Evolutionary conservation across 23 red algal species (phyloP), one percentile per base, ranked within the genome.

Genomic region (Gracilaria gracilis): DNA sequence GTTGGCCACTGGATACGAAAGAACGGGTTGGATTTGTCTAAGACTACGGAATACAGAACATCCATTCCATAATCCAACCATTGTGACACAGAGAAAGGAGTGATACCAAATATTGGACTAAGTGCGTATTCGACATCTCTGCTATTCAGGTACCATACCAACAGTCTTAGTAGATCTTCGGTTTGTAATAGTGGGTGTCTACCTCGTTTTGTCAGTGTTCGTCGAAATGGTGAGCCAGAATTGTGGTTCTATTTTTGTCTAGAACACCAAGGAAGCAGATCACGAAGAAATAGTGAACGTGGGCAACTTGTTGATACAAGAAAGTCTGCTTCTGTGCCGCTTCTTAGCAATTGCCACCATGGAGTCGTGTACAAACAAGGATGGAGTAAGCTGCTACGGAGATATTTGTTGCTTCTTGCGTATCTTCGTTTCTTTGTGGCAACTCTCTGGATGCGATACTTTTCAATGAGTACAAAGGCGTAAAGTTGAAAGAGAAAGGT

Each of bases 71-170:
- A 83, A 29, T 83, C 51, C 15, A 83, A 35, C 80, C 81, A 83
- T 9, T 42, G 36, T 0, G 57, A 53, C 14, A 62, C 15, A 2
- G n/a, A 0, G 0, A 23, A 57, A 0, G 48, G 8, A 15, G 0
- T 65, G 62, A 83, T 23, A 4, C 51, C 80, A 83, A 83, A 83
- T 23, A 1, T 83, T 4, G 35, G 54, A 35, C 80, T 64, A 16
- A 61, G 15, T 25, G 23, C 62, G 39, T 65, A 83, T 28, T 44
- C 39, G 0, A 42, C 1, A 27, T 59, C 48, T 21, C 57, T 35
- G 8, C 28, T 42, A n/a, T 83, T 61, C 36, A 83, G 20, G 19
- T 62, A 83, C 58, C 28, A 83, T 16, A 83, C 29, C 12, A 14
- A 13, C 28, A 62, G 53, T 13, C 51, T 17, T 9, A 83, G 51